Conservation (phyloP, 371 early-diverging fungal species). For the Fennellomyces sp. region DNA sequence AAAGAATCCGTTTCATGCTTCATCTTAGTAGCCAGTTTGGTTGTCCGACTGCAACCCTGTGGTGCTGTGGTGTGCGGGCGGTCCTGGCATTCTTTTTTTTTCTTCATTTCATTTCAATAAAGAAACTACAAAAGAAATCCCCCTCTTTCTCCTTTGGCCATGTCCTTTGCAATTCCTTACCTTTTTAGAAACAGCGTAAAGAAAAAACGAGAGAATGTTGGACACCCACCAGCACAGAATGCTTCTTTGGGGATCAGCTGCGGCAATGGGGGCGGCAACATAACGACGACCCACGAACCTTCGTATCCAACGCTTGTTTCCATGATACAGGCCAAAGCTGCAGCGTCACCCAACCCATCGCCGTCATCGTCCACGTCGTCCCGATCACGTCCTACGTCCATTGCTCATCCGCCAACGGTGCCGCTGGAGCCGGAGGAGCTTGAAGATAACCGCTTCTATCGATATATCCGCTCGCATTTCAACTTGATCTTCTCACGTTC, state of each 20-base stretch:
- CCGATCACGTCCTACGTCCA: constrained; percentile 18
- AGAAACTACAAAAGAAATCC: background rate
- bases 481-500: constrained; percentile 49
- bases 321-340: constrained; percentile 29
- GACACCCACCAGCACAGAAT: constrained; percentile 1
- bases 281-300: constrained; percentile 5
- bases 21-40: no score
- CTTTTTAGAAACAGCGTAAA: constrained; percentile 34
- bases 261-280: constrained; percentile 1
- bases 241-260: background rate
- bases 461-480: constrained; percentile 42
- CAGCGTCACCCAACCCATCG: constrained; percentile 18
- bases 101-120: background rate
- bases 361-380: constrained; percentile 24
- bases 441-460: constrained; percentile 54
- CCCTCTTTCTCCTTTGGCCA: constrained; percentile 5
- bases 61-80: no score
- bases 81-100: no score
- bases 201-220: constrained; percentile 26
- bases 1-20: no score
- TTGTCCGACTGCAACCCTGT: no score
- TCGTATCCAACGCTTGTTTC: constrained; percentile 39
- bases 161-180: constrained; percentile 35
- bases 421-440: constrained; percentile 42
- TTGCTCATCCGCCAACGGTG: constrained; percentile 4